A percentile compares a stretch with the other conserved stretches of the same genome.
phyloP scores from a whole-genome alignment of 805 yeast species.

The Candida qinlingensis region DNA sequence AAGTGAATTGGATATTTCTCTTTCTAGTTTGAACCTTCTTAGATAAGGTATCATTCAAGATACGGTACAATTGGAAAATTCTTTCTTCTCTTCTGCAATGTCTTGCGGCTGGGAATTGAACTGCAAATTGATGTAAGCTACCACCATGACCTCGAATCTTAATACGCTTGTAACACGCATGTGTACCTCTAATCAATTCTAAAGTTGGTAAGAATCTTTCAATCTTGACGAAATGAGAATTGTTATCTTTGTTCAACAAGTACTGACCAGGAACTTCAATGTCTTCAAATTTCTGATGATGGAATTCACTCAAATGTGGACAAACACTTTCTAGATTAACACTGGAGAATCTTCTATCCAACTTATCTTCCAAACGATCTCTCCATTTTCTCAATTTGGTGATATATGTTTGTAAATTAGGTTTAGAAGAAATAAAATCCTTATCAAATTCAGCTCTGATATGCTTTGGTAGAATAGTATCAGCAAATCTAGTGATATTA shows the following conservation, averaged over 20 bases:
- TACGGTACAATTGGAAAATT: constrained; percentile 83
- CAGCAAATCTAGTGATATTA: constrained; percentile 84
- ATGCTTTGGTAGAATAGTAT: constrained; percentile 84
- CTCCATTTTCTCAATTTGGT: constrained; percentile 86
- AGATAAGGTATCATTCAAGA: constrained; percentile 75
- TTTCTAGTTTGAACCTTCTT: constrained; percentile 85
- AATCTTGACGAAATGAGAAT: constrained; percentile 86
- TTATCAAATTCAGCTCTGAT: constrained; percentile 85
- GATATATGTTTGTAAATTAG: constrained; percentile 84
- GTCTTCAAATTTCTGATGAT: constrained; percentile 96
- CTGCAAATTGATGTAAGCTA: constrained; percentile 84
- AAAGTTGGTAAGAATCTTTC: constrained; percentile 88
- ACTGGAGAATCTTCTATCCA: constrained; percentile 76
- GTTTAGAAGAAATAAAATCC: constrained; percentile 83
- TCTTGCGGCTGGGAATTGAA: constrained; percentile 96
- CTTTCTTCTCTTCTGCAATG: constrained; percentile 96
- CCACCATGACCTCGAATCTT: constrained; percentile 94
- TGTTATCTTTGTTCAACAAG: constrained; percentile 79
- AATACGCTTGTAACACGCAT: constrained; percentile 83
- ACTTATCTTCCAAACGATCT: constrained; percentile 82
- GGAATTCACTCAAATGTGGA: constrained; percentile 95
- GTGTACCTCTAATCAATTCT: constrained; percentile 84
- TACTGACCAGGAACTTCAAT: constrained; percentile 98
- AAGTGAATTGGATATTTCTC: constrained; percentile 75
- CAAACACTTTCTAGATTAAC: constrained; percentile 86